Base-by-base conservation (phyloP, 2,329 filamentous ascomycete genomes). In the Claviceps sp. region DNA sequence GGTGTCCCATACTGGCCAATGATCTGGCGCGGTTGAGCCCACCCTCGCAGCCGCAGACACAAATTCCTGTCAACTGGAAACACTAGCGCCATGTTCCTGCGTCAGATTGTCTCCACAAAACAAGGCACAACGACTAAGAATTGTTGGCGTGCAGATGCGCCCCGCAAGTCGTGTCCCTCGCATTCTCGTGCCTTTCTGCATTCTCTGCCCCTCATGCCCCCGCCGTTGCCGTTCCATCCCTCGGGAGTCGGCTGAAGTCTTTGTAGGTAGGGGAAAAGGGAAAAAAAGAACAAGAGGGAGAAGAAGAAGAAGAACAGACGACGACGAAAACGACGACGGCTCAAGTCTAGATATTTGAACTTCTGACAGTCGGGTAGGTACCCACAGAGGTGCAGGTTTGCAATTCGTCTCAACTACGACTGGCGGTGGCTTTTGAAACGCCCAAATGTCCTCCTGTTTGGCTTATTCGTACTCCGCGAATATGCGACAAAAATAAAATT, bases 71-170 rank as follows among this genome's bases (percentile, higher is more conserved):
- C 56, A 61, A 65, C 54, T 54, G 57, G 63, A 65, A 65, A 65
- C 63, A 59, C 62, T 65, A 65, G 63, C 61, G 61, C 52, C 56
- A 45, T 58, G 62, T 64, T 62, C 62, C 62, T 65, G 61, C 61
- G 57, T 53, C n/a, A 48, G 34, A 37, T 34, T 47, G 47, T 47
- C 38, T 20, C 47, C 53, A 51, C 41, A 44, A 9, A 34, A 14
- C 42, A 44, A 44, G 24, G 41, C 41, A 42, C 9, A 8, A 26
- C 42, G 22, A 24, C 20, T 14, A 14, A 24, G 11, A 14, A 20
- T 44, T 2, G 11, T 14, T 34, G 20, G 42, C 42, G 20, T 14
- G 26, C 20, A 14, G 24, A 44, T 44, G 20, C 14, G 22, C 20
- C 41, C 41, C 24, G 24, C 44, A 16, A 37, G 20, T 20, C 26